A percentile compares a stretch with the other conserved stretches of the same genome.
phyloP scores from a whole-genome alignment of 1,139 yeast species.

The Candida sp. region DNA sequence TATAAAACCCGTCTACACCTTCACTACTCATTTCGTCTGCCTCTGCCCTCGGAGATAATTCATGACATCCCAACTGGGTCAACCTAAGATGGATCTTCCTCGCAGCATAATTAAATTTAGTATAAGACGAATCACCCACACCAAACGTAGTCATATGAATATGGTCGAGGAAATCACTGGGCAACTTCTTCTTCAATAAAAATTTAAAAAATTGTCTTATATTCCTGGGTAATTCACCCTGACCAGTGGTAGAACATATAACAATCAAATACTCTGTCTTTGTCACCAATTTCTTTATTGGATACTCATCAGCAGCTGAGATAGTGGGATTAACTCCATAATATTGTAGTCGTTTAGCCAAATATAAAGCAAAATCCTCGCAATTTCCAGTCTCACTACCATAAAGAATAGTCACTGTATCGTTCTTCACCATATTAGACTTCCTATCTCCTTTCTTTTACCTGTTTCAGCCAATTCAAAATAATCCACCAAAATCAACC shows the following conservation, averaged over 20 bases:
- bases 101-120: conserved; percentile 82
- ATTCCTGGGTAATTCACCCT: conserved; percentile 89
- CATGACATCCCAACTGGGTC: conserved; percentile 76
- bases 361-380: conserved; percentile 74
- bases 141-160: conserved; percentile 75
- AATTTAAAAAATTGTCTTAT: conserved; percentile 71
- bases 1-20: conserved; percentile 75
- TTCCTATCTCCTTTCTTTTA: too few relatives aligned
- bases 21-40: conserved; percentile 84
- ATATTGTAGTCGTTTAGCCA: conserved; percentile 57
- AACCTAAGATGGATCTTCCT: conserved; percentile 77
- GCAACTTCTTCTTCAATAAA: conserved; percentile 65
- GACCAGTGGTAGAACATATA: conserved; percentile 90
- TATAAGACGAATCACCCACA: conserved; percentile 92
- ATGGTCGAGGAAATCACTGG: conserved; percentile 59
- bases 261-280: conserved; percentile 54
- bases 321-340: conserved; percentile 50
- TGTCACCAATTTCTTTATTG: conserved; percentile 46
- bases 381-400: conserved; percentile 96
- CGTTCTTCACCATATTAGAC: conserved; percentile 3
- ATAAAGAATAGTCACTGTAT: conserved; percentile 58
- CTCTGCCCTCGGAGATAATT: conserved; percentile 72
- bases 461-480: too few relatives aligned
- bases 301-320: conserved; percentile 61
- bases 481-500: conserved; percentile 14